Conservation (phyloP, 768 basidiomycete species). For the Ramaria sp. region DNA sequence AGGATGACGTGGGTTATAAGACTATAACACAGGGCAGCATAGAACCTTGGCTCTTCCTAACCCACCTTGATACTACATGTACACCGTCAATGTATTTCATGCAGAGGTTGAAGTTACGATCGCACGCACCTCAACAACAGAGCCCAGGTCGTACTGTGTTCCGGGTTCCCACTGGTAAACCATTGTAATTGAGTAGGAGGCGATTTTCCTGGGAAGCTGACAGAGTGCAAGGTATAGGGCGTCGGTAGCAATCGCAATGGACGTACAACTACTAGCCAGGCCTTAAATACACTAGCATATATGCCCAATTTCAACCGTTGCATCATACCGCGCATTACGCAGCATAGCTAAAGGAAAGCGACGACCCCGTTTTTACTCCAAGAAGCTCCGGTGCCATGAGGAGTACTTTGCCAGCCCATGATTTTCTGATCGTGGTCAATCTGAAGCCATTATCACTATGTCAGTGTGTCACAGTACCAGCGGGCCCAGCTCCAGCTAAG, state of each 20-base stretch:
- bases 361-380: background rate
- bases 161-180: constrained; percentile 50
- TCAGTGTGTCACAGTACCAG: too few species aligned
- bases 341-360: background rate
- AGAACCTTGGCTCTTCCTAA: background rate
- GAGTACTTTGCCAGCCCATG: background rate
- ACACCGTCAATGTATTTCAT: background rate
- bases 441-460: background rate
- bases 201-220: background rate
- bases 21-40: background rate
- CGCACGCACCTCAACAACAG: constrained; percentile 41
- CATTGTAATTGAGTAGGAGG: constrained; percentile 22
- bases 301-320: too few species aligned
- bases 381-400: background rate
- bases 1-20: background rate
- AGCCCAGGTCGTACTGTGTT: constrained; percentile 42
- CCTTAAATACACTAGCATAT: too few species aligned
- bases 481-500: too few species aligned
- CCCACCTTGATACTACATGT: constrained; percentile 2
- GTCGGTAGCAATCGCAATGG: too few species aligned
- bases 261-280: too few species aligned
- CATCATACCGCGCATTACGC: background rate
- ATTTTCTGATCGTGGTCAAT: background rate
- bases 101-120: constrained; percentile 5
- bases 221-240: too few species aligned